Base-by-base conservation (phyloP, 805 yeast species). In the Yamadazyma insecticola region DNA sequence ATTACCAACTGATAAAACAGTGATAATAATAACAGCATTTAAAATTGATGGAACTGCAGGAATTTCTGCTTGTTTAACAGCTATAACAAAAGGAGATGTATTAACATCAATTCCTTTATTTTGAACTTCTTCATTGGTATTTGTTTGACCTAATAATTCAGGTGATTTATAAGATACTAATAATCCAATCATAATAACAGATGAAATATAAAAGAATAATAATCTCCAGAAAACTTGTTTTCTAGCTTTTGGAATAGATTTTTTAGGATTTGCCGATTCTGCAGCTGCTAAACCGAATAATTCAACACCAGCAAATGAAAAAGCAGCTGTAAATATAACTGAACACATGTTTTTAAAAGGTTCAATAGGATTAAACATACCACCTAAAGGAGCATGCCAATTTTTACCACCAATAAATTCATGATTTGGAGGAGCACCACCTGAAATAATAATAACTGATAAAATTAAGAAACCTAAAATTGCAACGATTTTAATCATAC, bases 291-390 rank as follows among this genome's bases (percentile, higher is more conserved):
- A 63, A 39, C 80, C 84, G 48, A 70, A 68, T 39, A 78, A 59
- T 54, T 79, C 86, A 18, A 79, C 74, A 48, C 86, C 84, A 37
- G 79, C 78, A 42, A 76, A 76, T 0, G 83, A 72, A 60, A 78
- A 68, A 43, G 80, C 78, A 22, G 81, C 74, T 21, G 76, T 76
- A 39, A 78, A 70, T 17, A 76, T 77, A 11, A 76, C 69, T 20
- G 55, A 45, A 58, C 83, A 77, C 36, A 78, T 69, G 56, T 81
- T 81, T 49, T 78, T 78, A 57, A 78, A 77, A 19, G 69, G 67
- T 38, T 44, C 43, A 1, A 43, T 44, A 21, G 39, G 36, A 42
- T 57, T 50, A 40, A 72, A 71, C 13, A 74, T 62, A 47, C 84
- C 83, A n/a, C 55, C 55, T 4, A 37, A 23, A 16, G 85, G 85